Evolutionary conservation across 257 asterid species (phyloP), one percentile per base, ranked within the genome.

Genomic region (Linderniella brevidens): DNA sequence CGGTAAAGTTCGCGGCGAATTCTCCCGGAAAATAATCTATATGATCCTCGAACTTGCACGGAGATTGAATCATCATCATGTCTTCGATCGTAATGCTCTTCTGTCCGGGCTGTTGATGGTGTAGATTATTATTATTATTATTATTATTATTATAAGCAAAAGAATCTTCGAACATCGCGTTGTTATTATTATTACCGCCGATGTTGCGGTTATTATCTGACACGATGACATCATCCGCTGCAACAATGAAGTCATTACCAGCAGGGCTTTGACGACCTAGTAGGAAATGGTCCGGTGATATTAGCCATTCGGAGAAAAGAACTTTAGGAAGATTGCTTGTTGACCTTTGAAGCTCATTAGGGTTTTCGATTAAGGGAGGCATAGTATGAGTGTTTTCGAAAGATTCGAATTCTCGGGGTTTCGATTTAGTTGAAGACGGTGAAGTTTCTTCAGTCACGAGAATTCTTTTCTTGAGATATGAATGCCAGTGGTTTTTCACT

Each of bases 291-390:
- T 86, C 90, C 0, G 61, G 48, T 10, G 69, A 63, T 10, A n/a
- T n/a, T n/a, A 86, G 64, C 96, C 96, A 86, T 56, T 86, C 96
- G 1, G 96, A 62, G 44, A 86, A 86, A 5, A 86, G 37, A 45
- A 82, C 61, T 62, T 79, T 79, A 0, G 94, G 96, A 17, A 72
- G 58, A 35, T 36, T 72, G 58, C 65, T 36, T n/a, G 59, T 67
- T 18, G 40, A 25, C 32, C 32, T 3, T 6, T 25, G 58, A 55
- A 50, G 32, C 48, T 55, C 65, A 13, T 5, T 17, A 1, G 67
- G 46, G 17, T 8, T 11, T 19, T 37, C 37, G 8, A 9, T 45
- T 43, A 50, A 47, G 9, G 29, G 3, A 11, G 6, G 13, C 20
- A 10, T 13, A 15, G 20, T 15, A 8, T 45, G 29, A 8, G 19